phyloP scores from a whole-genome alignment of 352 stramenopile genomes.

The Plasmopara viticola region DNA sequence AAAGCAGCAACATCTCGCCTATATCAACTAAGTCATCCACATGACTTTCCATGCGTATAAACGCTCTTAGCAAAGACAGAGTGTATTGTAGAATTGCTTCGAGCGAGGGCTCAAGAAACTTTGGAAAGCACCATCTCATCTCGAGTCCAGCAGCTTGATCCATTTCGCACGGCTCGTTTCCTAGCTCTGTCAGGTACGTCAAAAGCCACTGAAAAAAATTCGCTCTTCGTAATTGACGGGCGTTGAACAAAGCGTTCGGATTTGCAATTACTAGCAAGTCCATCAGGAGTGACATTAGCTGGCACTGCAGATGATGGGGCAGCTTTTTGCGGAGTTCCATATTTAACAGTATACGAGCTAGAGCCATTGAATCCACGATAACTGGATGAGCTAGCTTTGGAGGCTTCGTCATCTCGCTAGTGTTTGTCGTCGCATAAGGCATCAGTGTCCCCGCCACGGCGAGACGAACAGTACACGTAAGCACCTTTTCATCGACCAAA shows the following conservation, averaged over 20 bases:
- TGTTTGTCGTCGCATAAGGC: slow-evolving; percentile 6
- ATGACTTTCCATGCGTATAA: slow-evolving; percentile 54
- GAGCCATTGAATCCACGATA: slow-evolving; percentile 44
- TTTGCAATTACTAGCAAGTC: slow-evolving; percentile 43
- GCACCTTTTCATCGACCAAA: slow-evolving; percentile 42
- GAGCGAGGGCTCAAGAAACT: slow-evolving; percentile 27
- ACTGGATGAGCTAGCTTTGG: slow-evolving; percentile 22
- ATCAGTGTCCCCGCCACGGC: slow-evolving; percentile 40
- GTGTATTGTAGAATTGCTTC: slow-evolving; percentile 48
- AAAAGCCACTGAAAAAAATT: slow-evolving; percentile 54
- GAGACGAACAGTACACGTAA: slow-evolving; percentile 37
- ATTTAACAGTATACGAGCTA: slow-evolving; percentile 53
- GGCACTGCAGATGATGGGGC: slow-evolving; percentile 36
- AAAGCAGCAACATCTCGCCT: slow-evolving; percentile 44
- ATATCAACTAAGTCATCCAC: slow-evolving; percentile 43
- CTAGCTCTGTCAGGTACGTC: slow-evolving; percentile 46
- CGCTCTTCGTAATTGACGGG: slow-evolving; percentile 49
- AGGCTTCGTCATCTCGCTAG: background rate
- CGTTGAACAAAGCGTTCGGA: slow-evolving; percentile 75
- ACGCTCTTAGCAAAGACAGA: slow-evolving; percentile 34
- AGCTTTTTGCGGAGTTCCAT: slow-evolving; percentile 36
- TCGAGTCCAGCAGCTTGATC: slow-evolving; percentile 24
- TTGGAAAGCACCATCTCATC: slow-evolving; percentile 47
- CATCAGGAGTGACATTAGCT: slow-evolving; percentile 43
- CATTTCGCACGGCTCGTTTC: slow-evolving; percentile 33